A percentile compares a stretch with the other conserved stretches of the same genome.
Evolutionary conservation across 176 grass and related monocot species (phyloP).

Genomic region (Aechmea fasciata): DNA sequence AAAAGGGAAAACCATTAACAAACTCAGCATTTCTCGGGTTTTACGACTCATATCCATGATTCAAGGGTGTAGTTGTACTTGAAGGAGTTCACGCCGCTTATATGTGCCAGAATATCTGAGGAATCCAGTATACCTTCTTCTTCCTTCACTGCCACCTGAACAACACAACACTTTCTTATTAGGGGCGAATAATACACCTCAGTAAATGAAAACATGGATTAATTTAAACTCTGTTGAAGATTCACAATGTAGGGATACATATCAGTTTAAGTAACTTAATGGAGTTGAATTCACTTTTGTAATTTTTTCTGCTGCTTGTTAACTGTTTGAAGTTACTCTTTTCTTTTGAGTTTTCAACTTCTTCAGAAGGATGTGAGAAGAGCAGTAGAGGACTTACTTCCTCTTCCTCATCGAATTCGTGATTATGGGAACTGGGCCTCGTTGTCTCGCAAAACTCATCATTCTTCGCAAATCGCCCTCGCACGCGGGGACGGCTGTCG

Average conservation of each 20-base stretch:
- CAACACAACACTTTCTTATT: not conserved
- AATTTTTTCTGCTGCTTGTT: too few species aligned
- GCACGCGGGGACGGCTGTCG: slow-evolving; percentile 83
- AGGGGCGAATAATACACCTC: too few species aligned
- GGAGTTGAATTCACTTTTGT: too few species aligned
- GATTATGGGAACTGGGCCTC: slow-evolving; percentile 33
- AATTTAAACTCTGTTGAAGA: too few species aligned
- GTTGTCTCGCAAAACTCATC: slow-evolving; percentile 62
- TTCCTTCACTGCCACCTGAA: slow-evolving; percentile 52
- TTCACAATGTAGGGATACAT: too few species aligned
- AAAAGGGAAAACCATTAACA: slow-evolving; percentile 17
- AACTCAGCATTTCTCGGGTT: slow-evolving; percentile 15
- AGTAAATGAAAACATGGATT: too few species aligned
- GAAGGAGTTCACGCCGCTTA: slow-evolving; percentile 49
- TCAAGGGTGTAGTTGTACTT: slow-evolving; percentile 51
- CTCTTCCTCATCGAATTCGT: slow-evolving; percentile 53
- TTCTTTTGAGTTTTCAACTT: not conserved
- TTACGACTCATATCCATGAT: slow-evolving; percentile 55
- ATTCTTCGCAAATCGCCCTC: slow-evolving; percentile 90
- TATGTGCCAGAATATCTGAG: slow-evolving; percentile 44
- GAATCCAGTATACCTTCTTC: slow-evolving; percentile 57
- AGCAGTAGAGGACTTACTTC: slow-evolving; percentile 37
- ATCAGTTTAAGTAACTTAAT: too few species aligned
- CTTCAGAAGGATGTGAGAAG: not conserved
- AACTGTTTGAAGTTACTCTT: too few species aligned